Conservation (phyloP, 2,329 filamentous ascomycete genomes). For the Cytospora chrysosperma region DNA sequence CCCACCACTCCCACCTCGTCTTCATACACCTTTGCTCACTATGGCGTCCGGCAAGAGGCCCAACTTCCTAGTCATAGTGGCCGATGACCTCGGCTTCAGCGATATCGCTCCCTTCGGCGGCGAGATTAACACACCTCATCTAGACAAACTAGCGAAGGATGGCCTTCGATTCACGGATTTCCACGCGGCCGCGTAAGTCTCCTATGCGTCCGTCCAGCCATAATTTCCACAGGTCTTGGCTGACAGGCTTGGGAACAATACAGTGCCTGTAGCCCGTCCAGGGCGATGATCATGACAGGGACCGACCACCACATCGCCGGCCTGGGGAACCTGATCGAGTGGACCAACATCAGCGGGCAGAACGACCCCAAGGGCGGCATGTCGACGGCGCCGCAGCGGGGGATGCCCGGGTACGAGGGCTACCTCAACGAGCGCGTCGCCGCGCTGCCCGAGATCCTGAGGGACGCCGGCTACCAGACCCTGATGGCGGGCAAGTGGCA, state of each 20-base stretch:
- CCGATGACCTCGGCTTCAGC: slow-evolving; percentile 37
- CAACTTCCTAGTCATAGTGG: slow-evolving; percentile 37
- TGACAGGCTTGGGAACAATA: background rate
- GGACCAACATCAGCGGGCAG: slow-evolving; percentile 34
- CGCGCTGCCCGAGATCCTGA: slow-evolving; percentile 32
- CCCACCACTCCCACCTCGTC: background rate
- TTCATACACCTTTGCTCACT: background rate
- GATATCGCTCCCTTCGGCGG: slow-evolving; percentile 34
- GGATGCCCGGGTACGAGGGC: slow-evolving; percentile 34
- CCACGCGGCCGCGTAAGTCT: slow-evolving; percentile 56
- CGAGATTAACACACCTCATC: slow-evolving; percentile 36
- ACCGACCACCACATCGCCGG: slow-evolving; percentile 61
- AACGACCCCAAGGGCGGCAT: slow-evolving; percentile 27
- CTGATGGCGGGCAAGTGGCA: slow-evolving; percentile 36
- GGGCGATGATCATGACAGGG: slow-evolving; percentile 66
- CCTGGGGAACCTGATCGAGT: slow-evolving; percentile 58
- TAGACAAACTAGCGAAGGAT: slow-evolving; percentile 33
- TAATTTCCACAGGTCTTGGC: background rate
- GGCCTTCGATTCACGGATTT: slow-evolving; percentile 63
- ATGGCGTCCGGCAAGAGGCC: slow-evolving; percentile 27
- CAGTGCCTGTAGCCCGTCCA: slow-evolving; percentile 59
- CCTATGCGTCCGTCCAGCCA: too few species aligned
- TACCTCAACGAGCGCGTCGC: slow-evolving; percentile 34
- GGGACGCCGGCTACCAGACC: slow-evolving; percentile 34
- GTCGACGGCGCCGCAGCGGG: slow-evolving; percentile 22